These are phyloP conservation scores for Fusarium sp. DNA, from an alignment of 2,329 filamentous ascomycete genomes.

Conservation along the genomic window DNA sequence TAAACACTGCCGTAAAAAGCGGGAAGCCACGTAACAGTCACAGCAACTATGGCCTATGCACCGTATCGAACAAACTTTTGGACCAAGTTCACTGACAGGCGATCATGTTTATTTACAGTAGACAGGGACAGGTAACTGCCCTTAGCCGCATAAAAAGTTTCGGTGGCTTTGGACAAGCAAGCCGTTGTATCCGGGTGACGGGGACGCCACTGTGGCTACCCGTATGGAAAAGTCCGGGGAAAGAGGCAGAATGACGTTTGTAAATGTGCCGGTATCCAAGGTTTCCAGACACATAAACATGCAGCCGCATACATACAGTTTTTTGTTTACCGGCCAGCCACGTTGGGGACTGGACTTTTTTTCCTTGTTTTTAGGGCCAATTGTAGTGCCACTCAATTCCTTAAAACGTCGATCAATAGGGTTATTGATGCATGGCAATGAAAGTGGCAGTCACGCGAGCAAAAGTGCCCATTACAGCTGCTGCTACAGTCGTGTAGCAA, in stretches of 20 bases:
- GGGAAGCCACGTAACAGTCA: not conserved
- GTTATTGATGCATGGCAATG: not conserved
- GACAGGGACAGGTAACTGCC: too few species aligned
- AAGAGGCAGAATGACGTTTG: not conserved
- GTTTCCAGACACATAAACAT: not conserved
- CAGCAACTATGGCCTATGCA: not conserved
- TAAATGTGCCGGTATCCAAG: not conserved
- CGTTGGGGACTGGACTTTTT: not conserved
- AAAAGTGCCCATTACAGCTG: not conserved
- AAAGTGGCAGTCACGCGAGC: not conserved
- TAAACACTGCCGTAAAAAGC: not conserved
- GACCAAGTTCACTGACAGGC: not conserved
- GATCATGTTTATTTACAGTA: not conserved
- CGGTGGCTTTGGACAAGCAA: not conserved
- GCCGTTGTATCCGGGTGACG: conserved; percentile 15
- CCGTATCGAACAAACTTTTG: not conserved
- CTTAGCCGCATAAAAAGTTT: not conserved
- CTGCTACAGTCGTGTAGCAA: not conserved
- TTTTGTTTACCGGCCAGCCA: not conserved
- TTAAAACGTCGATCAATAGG: not conserved
- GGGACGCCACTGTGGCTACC: conserved; percentile 5
- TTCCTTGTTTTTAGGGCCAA: not conserved
- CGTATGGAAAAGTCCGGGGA: not conserved
- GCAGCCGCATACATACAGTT: too few species aligned
- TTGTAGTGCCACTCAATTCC: not conserved